Evolutionary conservation across 2,329 filamentous ascomycete genomes (phyloP).

Genomic region (Penicillium sumatraense): DNA sequence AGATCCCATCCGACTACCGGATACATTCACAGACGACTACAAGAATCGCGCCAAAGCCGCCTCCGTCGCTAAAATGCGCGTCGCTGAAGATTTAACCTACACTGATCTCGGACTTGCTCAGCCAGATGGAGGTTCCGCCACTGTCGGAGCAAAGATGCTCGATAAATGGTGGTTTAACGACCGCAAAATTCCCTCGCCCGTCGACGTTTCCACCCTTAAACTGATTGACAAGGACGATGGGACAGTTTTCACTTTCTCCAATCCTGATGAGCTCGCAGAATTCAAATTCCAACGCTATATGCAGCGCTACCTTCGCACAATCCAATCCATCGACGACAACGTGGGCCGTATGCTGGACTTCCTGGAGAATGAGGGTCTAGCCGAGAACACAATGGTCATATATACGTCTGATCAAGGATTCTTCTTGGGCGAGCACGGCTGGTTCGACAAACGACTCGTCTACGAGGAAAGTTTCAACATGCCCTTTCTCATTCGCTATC

Average conservation of each 20-base stretch:
- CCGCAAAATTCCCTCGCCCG: conserved; percentile 47
- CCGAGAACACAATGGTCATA: conserved; percentile 56
- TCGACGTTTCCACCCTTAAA: conserved; percentile 35
- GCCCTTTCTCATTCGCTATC: conserved; percentile 58
- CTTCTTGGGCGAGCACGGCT: conserved; percentile 62
- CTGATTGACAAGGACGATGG: conserved; percentile 55
- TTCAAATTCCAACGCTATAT: conserved; percentile 64
- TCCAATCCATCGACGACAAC: conserved; percentile 59
- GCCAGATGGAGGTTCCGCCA: conserved; percentile 51
- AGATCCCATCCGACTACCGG: conserved; percentile 53
- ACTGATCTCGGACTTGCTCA: conserved; percentile 57
- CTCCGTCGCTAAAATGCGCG: conserved; percentile 56
- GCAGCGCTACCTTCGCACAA: conserved; percentile 59
- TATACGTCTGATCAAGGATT: conserved; percentile 62
- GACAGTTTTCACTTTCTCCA: conserved; percentile 52
- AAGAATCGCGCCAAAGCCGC: conserved; percentile 58
- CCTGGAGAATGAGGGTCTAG: conserved; percentile 48
- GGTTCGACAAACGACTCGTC: conserved; percentile 64
- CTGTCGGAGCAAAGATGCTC: conserved; percentile 42
- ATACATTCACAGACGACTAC: conserved; percentile 60
- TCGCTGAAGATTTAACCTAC: conserved; percentile 57
- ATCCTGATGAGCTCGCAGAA: conserved; percentile 48
- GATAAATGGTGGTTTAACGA: conserved; percentile 30
- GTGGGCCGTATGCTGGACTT: conserved; percentile 55
- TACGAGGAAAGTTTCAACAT: conserved; percentile 63